Evolutionary conservation across 306 rosid species (phyloP), one percentile per base, ranked within the genome.

Genomic region (Casuarina glauca): DNA sequence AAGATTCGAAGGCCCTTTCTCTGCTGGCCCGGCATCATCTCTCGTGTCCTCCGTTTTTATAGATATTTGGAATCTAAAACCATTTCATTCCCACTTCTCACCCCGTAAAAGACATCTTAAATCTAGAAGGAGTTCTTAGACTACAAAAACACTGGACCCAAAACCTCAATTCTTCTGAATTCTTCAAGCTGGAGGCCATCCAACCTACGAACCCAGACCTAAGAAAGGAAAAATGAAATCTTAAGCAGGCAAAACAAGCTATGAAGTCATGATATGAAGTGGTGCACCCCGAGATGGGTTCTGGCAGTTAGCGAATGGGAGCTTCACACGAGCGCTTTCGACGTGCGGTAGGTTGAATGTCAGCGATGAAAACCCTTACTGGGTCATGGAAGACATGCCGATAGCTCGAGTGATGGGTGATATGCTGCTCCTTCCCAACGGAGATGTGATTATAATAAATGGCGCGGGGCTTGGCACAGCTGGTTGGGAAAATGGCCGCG

Each of bases 21-120:
- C 99, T 80, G 90, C 64, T 51, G 90, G 82, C 88, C 94, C 96
- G 78, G 88, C 86, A 85, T 87, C 96, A 72, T 89, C 97, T 85
- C 85, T 93, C 84, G 89, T 89, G 81, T 96, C 97, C 89, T 91
- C 96, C 99, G 93, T 96, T 85, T 89, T 84, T 89, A 88, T 82
- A 81, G 73, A 79, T 75, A 77, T 81, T 85, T 87, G 79, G 82
- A 94, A 80, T 69, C 77, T 80, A 91, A 90, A 91, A 93, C 91
- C 99, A 96, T 93, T 86, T 91, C 96, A 82, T 86, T 84, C 83
- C 79, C 90, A 76, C 85, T 82, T 79, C 83, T 85, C 75, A 88
- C 86, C 92, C 97, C 92, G 86, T 89, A 85, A 77, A 87, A 88
- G 84, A 82, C 68, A 67, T 74, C 67, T 60, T 83, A 89, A 80